phyloP scores from a whole-genome alignment of 768 basidiomycete genomes.

The Termitomyces sp. region DNA sequence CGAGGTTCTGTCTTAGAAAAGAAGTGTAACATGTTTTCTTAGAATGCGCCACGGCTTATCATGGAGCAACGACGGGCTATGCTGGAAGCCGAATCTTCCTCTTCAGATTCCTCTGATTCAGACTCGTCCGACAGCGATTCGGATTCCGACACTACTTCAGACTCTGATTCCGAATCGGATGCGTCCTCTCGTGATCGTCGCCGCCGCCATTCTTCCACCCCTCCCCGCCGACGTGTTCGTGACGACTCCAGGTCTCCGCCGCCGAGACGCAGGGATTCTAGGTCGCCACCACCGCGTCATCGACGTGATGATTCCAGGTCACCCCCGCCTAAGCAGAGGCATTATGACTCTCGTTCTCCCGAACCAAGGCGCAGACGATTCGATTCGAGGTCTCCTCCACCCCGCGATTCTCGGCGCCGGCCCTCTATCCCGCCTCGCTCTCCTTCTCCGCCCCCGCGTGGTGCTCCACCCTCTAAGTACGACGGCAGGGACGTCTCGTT shows the following conservation, averaged over 20 bases:
- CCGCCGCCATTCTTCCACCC: slow-evolving; percentile 20
- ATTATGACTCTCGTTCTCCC: neutral
- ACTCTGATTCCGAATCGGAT: slow-evolving; percentile 15
- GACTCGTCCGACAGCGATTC: slow-evolving; percentile 23
- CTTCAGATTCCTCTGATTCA: slow-evolving; percentile 34
- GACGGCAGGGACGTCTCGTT: slow-evolving; percentile 9
- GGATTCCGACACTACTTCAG: slow-evolving; percentile 19
- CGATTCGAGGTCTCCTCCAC: slow-evolving; percentile 18
- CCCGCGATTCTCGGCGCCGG: slow-evolving; percentile 12
- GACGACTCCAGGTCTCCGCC: slow-evolving; percentile 15
- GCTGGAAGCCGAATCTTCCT: slow-evolving; percentile 57
- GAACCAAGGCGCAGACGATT: slow-evolving; percentile 12
- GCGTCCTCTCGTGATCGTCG: slow-evolving; percentile 16
- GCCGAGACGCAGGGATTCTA: slow-evolving; percentile 4
- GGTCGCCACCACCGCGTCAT: slow-evolving; percentile 7
- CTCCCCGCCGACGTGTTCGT: slow-evolving; percentile 18
- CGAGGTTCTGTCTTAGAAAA: neutral
- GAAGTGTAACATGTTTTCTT: slow-evolving; percentile 5
- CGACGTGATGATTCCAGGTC: slow-evolving; percentile 19
- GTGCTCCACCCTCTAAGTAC: neutral
- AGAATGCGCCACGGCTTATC: slow-evolving; percentile 91
- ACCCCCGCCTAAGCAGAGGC: slow-evolving; percentile 15
- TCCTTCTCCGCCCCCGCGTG: slow-evolving; percentile 7
- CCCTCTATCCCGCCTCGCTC: slow-evolving; percentile 10
- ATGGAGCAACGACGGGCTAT: slow-evolving; percentile 92